These are phyloP conservation scores for Scheffersomyces spartinae DNA, from an alignment of 805 yeast species.

Conservation along the genomic window DNA sequence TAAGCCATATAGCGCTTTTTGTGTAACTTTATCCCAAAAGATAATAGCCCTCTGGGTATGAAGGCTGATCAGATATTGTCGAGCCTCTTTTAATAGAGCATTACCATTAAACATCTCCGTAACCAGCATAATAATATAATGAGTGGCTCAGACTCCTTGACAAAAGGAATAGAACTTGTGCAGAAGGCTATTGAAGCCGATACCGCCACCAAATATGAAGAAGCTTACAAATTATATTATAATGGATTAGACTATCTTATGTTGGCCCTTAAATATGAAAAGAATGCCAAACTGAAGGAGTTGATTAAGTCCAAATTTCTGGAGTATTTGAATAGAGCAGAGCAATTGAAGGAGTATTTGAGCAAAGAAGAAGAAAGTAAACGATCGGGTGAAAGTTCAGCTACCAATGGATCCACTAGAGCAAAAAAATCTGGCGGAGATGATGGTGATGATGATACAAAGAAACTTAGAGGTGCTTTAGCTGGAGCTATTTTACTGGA, in stretches of 20 bases:
- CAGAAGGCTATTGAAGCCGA: conserved; percentile 95
- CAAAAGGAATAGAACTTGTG: conserved; percentile 90
- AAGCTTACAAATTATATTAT: conserved; percentile 87
- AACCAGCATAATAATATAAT: conserved; percentile 6
- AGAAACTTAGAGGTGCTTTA: conserved; percentile 81
- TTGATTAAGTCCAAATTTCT: conserved; percentile 79
- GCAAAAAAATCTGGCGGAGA: conserved; percentile 37
- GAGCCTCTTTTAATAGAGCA: too few species aligned
- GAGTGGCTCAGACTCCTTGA: conserved; percentile 57
- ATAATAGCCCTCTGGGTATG: too few species aligned
- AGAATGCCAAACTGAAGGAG: conserved; percentile 81
- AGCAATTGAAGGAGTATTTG: conserved; percentile 80
- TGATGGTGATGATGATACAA: conserved; percentile 72
- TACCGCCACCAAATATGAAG: conserved; percentile 79
- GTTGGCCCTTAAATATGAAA: conserved; percentile 90
- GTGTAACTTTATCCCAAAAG: too few species aligned
- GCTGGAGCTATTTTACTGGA: conserved; percentile 88
- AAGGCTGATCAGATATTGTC: too few species aligned
- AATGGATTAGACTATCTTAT: conserved; percentile 89
- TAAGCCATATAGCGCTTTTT: too few species aligned
- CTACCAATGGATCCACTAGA: conserved; percentile 48
- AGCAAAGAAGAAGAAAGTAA: conserved; percentile 50
- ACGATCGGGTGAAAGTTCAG: conserved; percentile 36
- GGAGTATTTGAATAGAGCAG: conserved; percentile 88
- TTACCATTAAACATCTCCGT: too few species aligned